These are phyloP conservation scores for Aspergillus intermedius DNA, from an alignment of 2,329 filamentous ascomycete genomes.

Conservation along the genomic window DNA sequence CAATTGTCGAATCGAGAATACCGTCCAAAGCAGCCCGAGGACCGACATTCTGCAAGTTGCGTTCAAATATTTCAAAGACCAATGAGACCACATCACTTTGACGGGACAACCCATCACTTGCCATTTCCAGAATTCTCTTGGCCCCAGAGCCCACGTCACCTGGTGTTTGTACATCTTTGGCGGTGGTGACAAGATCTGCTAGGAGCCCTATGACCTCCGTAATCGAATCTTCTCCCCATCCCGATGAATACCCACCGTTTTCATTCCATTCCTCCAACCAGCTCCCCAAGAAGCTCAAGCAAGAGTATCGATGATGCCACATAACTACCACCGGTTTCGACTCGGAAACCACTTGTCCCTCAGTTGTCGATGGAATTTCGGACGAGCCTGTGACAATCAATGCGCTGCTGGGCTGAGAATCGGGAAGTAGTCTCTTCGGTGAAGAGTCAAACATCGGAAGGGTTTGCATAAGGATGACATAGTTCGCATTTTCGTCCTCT, in stretches of 20 bases:
- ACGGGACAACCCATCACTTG: constrained; percentile 43
- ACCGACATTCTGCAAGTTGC: constrained; percentile 46
- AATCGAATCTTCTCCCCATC: constrained; percentile 55
- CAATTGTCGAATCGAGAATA: constrained; percentile 60
- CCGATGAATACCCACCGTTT: constrained; percentile 46
- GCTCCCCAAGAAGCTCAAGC: constrained; percentile 70
- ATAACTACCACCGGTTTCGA: constrained; percentile 67
- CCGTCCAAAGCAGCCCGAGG: constrained; percentile 58
- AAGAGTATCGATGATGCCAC: constrained; percentile 70
- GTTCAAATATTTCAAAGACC: constrained; percentile 78
- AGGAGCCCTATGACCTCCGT: constrained; percentile 70
- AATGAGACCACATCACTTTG: constrained; percentile 68
- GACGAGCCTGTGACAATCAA: constrained; percentile 31
- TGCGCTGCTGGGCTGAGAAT: constrained; percentile 22
- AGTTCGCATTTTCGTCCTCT: constrained; percentile 80
- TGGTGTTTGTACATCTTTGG: constrained; percentile 19
- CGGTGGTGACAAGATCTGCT: constrained; percentile 58
- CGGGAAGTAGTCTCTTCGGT: constrained; percentile 17
- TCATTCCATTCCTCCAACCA: constrained; percentile 47
- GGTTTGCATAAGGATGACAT: constrained; percentile 57
- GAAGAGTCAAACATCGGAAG: constrained; percentile 46
- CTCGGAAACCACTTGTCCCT: constrained; percentile 63
- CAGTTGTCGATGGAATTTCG: constrained; percentile 31
- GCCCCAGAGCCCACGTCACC: constrained; percentile 32
- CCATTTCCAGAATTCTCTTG: constrained; percentile 43